Evolutionary conservation across 306 rosid genomes (phyloP).

Genomic region (Cucurbita argyrosperma): DNA sequence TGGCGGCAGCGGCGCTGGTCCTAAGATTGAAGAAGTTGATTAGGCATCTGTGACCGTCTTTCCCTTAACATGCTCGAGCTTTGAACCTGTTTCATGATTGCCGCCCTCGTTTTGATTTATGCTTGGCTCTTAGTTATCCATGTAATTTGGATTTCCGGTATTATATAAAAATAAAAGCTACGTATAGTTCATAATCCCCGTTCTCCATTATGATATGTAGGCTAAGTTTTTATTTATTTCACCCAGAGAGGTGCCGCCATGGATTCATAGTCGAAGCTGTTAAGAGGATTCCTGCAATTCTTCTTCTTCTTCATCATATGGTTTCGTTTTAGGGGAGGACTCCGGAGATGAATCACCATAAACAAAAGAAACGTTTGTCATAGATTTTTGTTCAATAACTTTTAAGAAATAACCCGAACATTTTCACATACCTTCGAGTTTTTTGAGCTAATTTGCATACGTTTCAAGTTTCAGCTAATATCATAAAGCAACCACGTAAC

Average conservation of each 20-base stretch:
- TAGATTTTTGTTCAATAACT: background rate
- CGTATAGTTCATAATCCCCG: too few species aligned
- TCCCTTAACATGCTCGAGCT: background rate
- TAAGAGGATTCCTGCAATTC: too few species aligned
- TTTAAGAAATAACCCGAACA: too few species aligned
- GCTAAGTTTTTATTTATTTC: background rate
- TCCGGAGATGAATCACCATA: conserved; percentile 73
- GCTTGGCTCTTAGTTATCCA: background rate
- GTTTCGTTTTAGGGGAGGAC: background rate
- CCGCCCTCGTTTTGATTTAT: background rate
- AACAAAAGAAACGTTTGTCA: background rate
- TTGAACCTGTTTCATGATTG: background rate
- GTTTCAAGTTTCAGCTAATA: too few species aligned
- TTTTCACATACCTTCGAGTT: too few species aligned
- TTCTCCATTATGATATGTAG: too few species aligned
- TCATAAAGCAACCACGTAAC: too few species aligned
- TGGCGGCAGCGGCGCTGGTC: conserved; percentile 51
- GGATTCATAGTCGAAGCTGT: conserved; percentile 21
- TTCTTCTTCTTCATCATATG: too few species aligned
- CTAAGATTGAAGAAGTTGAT: conserved; percentile 71
- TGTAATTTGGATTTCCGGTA: too few species aligned
- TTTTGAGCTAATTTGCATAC: too few species aligned
- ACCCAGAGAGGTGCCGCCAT: background rate
- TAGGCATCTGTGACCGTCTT: conserved; percentile 1
- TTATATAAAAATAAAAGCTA: too few species aligned